Evolutionary conservation across 108 stramenopile genomes (phyloP).

Genomic region (Cylindrotheca fusiformis): DNA sequence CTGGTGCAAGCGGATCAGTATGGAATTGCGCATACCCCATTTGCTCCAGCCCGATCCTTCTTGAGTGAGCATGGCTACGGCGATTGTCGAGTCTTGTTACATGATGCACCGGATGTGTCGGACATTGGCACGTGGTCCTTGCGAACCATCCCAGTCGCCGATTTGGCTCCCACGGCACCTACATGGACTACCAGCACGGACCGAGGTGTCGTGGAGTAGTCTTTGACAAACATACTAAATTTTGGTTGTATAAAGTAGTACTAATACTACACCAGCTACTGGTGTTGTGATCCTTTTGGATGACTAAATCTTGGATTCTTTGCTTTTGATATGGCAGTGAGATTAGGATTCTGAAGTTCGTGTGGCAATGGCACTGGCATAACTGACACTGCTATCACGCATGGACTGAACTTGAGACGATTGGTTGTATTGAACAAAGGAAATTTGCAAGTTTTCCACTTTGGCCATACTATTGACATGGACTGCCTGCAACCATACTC

Average conservation of each 20-base stretch:
- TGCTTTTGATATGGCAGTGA: not conserved
- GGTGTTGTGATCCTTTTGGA: too few relatives aligned
- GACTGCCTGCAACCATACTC: constrained; percentile 70
- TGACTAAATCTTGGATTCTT: too few relatives aligned
- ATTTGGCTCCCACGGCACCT: constrained; percentile 39
- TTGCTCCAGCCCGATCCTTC: constrained; percentile 75
- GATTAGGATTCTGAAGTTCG: not conserved
- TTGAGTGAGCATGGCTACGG: constrained; percentile 72
- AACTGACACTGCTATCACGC: constrained; percentile 79
- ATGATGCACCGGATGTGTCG: constrained; percentile 11
- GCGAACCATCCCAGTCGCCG: constrained; percentile 11
- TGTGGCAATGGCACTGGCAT: constrained; percentile 75
- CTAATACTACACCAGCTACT: too few relatives aligned
- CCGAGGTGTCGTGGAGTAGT: too few relatives aligned
- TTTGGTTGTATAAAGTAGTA: too few relatives aligned
- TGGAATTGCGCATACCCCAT: constrained; percentile 82
- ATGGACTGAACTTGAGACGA: constrained; percentile 45
- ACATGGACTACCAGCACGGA: constrained; percentile 23
- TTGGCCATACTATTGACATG: constrained; percentile 7
- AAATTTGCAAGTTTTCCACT: constrained; percentile 43
- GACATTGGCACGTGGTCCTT: constrained; percentile 18
- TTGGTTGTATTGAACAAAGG: constrained; percentile 83
- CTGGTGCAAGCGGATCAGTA: constrained; percentile 82
- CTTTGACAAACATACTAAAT: too few relatives aligned
- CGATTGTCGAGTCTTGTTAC: constrained; percentile 53